Evolutionary conservation across 176 grass and related monocot species (phyloP).

Genomic region (Phragmites australis): DNA sequence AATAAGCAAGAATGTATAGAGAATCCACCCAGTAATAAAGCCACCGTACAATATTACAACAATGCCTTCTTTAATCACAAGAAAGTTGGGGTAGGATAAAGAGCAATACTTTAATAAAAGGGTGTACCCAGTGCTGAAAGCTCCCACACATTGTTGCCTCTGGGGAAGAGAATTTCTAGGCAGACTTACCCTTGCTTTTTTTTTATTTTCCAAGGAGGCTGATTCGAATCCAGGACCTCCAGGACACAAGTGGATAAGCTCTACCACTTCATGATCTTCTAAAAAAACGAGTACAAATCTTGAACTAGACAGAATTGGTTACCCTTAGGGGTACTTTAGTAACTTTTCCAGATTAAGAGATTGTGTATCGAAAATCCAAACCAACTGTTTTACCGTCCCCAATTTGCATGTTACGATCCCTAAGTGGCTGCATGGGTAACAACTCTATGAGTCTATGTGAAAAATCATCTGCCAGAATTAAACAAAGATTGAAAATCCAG

Average conservation of each 20-base stretch:
- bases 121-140: no score
- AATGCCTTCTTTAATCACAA: not conserved
- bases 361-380: not conserved
- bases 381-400: not conserved
- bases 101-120: not conserved
- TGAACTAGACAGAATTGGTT: not conserved
- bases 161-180: no score
- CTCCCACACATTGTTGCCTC: no score
- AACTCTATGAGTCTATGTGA: not conserved
- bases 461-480: not conserved
- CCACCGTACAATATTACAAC: not conserved
- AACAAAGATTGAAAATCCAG: not conserved
- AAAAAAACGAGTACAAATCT: not conserved
- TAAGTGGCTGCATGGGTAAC: not conserved
- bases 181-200: no score
- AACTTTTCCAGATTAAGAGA: not conserved
- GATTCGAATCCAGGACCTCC: no score
- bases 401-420: not conserved
- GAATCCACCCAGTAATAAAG: not conserved
- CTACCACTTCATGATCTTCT: no score
- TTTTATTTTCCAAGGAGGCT: no score
- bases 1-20: constrained; percentile 10
- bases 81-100: not conserved
- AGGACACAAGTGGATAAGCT: no score
- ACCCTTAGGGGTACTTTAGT: no score